Percentiles rank a stretch among this genome's conserved stretches.
These are phyloP conservation scores for Prunus mira DNA, from an alignment of 306 rosid species.

Conservation along the genomic window DNA sequence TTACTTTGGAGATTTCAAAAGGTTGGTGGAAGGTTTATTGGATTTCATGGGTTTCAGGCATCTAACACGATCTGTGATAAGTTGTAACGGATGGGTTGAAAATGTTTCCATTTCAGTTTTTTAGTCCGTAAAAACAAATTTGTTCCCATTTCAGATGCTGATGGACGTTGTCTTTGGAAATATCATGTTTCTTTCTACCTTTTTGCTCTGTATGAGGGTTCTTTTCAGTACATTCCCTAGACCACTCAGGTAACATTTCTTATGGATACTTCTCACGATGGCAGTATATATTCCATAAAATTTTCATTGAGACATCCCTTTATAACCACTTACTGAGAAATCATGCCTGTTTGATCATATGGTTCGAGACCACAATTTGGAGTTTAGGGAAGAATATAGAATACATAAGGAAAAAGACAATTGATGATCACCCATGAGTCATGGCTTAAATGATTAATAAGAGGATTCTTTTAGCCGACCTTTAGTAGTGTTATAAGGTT, in stretches of 20 bases:
- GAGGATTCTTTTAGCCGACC: conserved; percentile 15
- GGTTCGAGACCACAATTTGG: background rate
- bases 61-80: background rate
- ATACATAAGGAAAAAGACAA: background rate
- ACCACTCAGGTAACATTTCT: conserved; percentile 43
- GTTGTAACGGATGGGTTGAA: background rate
- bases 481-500: background rate
- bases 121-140: background rate
- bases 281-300: background rate
- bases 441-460: background rate
- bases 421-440: background rate
- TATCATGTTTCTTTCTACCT: conserved; percentile 54
- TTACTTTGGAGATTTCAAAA: conserved; percentile 53
- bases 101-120: conserved; percentile 37
- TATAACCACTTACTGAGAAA: background rate
- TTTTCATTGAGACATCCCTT: background rate
- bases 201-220: conserved; percentile 45
- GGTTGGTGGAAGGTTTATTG: conserved; percentile 33
- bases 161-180: conserved; percentile 63
- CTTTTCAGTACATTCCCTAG: conserved; percentile 44
- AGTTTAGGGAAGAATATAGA: background rate
- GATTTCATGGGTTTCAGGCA: conserved; percentile 13
- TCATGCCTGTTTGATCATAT: background rate
- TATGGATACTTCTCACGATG: background rate
- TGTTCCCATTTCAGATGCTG: conserved; percentile 45